Evolutionary conservation across 2,329 filamentous ascomycete genomes (phyloP).

Genomic region (Penicillium italicum): DNA sequence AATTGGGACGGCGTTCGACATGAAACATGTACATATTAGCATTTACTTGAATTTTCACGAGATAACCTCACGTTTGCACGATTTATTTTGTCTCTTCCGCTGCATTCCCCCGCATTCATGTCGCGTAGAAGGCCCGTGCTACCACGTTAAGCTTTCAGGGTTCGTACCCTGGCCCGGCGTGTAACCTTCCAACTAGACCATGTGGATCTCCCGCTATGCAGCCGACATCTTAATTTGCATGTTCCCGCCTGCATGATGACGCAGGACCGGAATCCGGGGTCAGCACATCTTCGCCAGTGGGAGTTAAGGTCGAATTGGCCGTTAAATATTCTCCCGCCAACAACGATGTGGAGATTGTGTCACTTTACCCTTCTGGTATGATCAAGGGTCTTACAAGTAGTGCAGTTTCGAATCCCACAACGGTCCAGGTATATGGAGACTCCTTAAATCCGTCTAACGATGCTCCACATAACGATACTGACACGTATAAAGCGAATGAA

Average conservation of each 20-base stretch:
- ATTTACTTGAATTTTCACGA: constrained; percentile 7
- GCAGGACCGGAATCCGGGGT: background rate
- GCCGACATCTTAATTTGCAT: background rate
- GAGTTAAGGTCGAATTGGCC: background rate
- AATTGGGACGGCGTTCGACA: constrained; percentile 5
- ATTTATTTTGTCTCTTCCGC: background rate
- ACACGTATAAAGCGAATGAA: no score
- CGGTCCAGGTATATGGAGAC: background rate
- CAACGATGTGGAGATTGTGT: background rate
- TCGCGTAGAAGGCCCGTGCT: background rate
- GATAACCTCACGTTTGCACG: constrained; percentile 1
- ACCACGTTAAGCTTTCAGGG: background rate
- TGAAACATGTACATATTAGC: constrained; percentile 10
- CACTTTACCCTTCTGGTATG: background rate
- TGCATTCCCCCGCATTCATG: background rate
- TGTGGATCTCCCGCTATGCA: background rate
- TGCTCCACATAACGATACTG: no score
- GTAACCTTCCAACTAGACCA: background rate
- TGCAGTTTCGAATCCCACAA: background rate
- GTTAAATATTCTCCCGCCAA: background rate
- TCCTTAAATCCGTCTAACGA: background rate
- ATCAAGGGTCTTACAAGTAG: background rate
- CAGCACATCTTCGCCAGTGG: background rate
- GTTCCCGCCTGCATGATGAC: background rate
- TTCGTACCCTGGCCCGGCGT: background rate